Evolutionary conservation across 2,329 filamentous ascomycete genomes (phyloP), one percentile per base, ranked within the genome.

Genomic region (Pseudofabraea citricarpa): DNA sequence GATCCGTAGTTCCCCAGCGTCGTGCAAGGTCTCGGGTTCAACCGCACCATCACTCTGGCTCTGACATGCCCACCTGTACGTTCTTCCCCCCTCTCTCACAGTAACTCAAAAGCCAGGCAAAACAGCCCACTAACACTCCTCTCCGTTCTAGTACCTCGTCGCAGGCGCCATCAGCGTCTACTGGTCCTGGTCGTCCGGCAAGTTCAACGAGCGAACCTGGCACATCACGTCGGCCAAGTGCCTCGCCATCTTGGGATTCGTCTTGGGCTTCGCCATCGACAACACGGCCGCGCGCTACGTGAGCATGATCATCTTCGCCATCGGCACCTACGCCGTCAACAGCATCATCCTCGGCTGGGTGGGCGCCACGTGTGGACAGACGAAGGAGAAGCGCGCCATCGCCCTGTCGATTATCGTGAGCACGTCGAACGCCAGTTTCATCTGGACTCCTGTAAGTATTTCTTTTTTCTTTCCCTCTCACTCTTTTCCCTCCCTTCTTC

Each of bases 61-160:
- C 61, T 72, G 13, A 70, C 66, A 10, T 62, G 60, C 21, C 68
- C 68, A 2, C 68, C 68, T 2, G 70, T 65, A n/a, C n/a, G n/a
- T n/a, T n/a, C n/a, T n/a, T n/a, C n/a, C n/a, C n/a, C n/a, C n/a
- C n/a, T n/a, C n/a, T n/a, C n/a, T n/a, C n/a, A n/a, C n/a, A n/a
- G n/a, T n/a, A n/a, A n/a, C n/a, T n/a, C n/a, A n/a, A n/a, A n/a
- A n/a, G n/a, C n/a, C n/a, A n/a, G n/a, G n/a, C n/a, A n/a, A n/a
- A n/a, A n/a, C n/a, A n/a, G n/a, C n/a, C n/a, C n/a, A n/a, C n/a
- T n/a, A n/a, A n/a, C n/a, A n/a, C n/a, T n/a, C n/a, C n/a, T 43
- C 24, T 27, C 24, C 8, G 13, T 8, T 27, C 8, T 27, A 27
- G 24, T 27, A 27, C 12, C 48, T 66, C 7, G 50, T 65, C 33